Evolutionary conservation across 345 rosid genomes (phyloP).

Genomic region (Nephelium lappaceum): DNA sequence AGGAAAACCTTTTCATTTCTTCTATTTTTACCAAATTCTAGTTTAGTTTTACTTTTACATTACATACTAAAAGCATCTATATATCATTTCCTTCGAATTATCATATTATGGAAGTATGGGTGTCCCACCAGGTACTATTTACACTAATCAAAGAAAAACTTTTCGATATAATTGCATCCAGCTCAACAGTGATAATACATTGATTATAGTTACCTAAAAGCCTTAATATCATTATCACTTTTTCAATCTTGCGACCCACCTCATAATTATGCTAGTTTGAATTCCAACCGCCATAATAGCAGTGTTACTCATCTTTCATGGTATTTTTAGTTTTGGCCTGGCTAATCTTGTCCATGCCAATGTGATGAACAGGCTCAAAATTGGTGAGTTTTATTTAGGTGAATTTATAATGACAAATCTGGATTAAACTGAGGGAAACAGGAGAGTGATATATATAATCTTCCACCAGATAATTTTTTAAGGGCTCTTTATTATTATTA

Average conservation of each 20-base stretch:
- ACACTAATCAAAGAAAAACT: not conserved
- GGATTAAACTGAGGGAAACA: not conserved
- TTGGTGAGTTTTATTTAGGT: not conserved
- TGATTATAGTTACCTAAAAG: not conserved
- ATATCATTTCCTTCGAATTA: too few species aligned
- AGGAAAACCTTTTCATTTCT: too few species aligned
- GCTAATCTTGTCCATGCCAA: not conserved
- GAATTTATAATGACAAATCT: not conserved
- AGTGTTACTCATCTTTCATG: not conserved
- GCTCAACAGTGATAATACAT: not conserved
- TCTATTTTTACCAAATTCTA: too few species aligned
- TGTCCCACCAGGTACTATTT: not conserved
- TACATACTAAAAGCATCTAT: too few species aligned
- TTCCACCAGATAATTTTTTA: too few species aligned
- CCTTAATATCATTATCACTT: not conserved
- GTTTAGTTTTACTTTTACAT: too few species aligned
- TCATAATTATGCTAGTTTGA: not conserved
- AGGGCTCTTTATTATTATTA: too few species aligned
- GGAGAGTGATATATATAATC: too few species aligned
- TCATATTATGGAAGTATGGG: not conserved
- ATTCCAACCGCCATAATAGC: not conserved
- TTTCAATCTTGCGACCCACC: not conserved
- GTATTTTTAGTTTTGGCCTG: not conserved
- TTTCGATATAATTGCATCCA: not conserved
- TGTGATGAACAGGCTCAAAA: not conserved